Base-by-base conservation (phyloP, 2,329 filamentous ascomycete species). In the Pyricularia grisea region DNA sequence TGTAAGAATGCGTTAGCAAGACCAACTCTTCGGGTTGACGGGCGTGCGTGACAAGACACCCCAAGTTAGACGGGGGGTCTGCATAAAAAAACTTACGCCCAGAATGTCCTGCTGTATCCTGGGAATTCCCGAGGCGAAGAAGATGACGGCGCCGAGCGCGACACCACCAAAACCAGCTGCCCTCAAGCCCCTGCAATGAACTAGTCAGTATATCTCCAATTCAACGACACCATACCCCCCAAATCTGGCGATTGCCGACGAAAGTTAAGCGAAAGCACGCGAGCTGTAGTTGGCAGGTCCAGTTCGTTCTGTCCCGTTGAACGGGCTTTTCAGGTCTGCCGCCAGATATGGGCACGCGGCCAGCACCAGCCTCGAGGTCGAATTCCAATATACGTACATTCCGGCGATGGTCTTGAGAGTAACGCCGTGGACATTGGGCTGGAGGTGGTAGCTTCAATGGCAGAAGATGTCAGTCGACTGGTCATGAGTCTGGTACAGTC, bases 91-190 rank as follows among this genome's bases (percentile, higher is more conserved):
- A 67, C 81, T 69, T 79, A 87, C 86, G 77, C 82, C 79, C 72
- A 90, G 83, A 72, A 90, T 81, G 74, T 90, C 88, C 66, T 76
- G 76, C 78, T 87, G 81, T 72, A 90, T 80, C 77, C 82, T 83
- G 72, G 88, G 88, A 66, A 90, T 84, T 73, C 88, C 87, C 60
- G 87, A 88, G 72, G 85, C 81, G 77, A 81, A 87, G 82, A 85
- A 87, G 74, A 89, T 82, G 72, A 87, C 80, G 72, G 80, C 85
- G 72, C 87, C 82, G 74, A 83, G 83, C 71, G 84, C 85, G 70
- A 86, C 85, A 71, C 80, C 87, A 70, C 86, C 87, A 75, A 87
- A 88, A 68, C 82, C 80, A 70, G 81, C 86, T 66, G 83, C 73
- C 72, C 82, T 85, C 71, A 84, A 69, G 70, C 82, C 84, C 71